Conservation (phyloP, 495 filamentous ascomycete species). For the Tuber melanosporum region DNA sequence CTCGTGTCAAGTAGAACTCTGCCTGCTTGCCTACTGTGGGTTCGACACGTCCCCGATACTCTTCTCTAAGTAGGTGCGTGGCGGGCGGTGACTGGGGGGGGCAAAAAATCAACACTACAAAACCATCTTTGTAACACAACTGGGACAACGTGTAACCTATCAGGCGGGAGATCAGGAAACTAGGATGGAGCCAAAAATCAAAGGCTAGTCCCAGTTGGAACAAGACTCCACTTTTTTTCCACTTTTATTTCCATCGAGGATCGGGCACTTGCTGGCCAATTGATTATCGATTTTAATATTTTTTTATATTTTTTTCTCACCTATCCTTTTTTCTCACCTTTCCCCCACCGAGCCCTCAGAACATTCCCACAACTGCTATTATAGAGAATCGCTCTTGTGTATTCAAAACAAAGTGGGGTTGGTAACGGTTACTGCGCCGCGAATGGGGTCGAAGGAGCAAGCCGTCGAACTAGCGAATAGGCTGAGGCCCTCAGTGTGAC, state of each 20-base stretch:
- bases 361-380: background rate
- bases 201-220: background rate
- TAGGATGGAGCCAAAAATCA: background rate
- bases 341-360: background rate
- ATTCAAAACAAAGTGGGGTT: background rate
- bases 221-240: background rate
- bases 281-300: background rate
- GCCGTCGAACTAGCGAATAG: background rate
- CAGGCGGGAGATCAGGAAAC: background rate
- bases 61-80: background rate
- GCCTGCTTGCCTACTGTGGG: background rate
- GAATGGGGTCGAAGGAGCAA: background rate
- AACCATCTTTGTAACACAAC: slow-evolving; percentile 3
- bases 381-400: background rate
- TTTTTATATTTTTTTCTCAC: background rate
- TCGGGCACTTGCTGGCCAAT: background rate
- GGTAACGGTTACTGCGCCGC: background rate
- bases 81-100: background rate
- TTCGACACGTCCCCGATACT: background rate
- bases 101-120: background rate
- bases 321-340: background rate
- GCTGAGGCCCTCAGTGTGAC: background rate
- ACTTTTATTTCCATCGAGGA: slow-evolving; percentile 4
- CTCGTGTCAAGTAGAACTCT: background rate
- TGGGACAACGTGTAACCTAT: slow-evolving; percentile 5